Base-by-base conservation (phyloP, 2,329 filamentous ascomycete species). In the Alternaria brassicicola region DNA sequence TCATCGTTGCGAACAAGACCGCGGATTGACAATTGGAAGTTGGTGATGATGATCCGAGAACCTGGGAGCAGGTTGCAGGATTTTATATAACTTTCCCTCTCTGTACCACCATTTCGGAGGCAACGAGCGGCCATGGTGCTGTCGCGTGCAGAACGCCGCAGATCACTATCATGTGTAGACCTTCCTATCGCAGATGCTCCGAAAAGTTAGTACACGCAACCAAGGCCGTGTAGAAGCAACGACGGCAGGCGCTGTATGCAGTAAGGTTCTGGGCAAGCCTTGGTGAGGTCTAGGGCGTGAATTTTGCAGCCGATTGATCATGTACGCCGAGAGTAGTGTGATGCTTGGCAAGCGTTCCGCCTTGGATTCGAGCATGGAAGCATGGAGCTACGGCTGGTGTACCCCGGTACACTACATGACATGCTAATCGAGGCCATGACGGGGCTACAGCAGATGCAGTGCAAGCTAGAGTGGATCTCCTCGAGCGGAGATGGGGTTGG, bases 111-210 rank as follows among this genome's bases (percentile, higher is more conserved):
- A 28, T 33, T 15, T 38, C 35, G 39, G 23, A 42, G 45, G 39
- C 51, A 58, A 41, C 17, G 53, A 59, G 30, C 61, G 46, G 39
- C 59, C 54, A 52, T 47, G 53, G 48, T 53, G 38, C 57, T 28
- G 46, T 64, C 51, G 63, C 57, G 59, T 66, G 62, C 56, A 33
- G 55, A 55, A 52, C 59, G 60, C 63, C 55, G 61, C 59, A 49
- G 56, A 59, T 62, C 65, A 48, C 39, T 52, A 53, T 56, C 54
- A 52, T 42, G 31, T 33, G n/a, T 51, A 47, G 42, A 52, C n/a
- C 72, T 75, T 74, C 72, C 72, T 74, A 74, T 73, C 69, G 51
- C 47, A 73, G 72, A 39, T 64, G 62, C 57, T 59, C 61, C 65
- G 62, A 56, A 55, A 43, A 54, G 35, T 41, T 62, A 79, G 80